Conservation (phyloP, 495 filamentous ascomycete genomes). For the Tuber melanosporum region DNA sequence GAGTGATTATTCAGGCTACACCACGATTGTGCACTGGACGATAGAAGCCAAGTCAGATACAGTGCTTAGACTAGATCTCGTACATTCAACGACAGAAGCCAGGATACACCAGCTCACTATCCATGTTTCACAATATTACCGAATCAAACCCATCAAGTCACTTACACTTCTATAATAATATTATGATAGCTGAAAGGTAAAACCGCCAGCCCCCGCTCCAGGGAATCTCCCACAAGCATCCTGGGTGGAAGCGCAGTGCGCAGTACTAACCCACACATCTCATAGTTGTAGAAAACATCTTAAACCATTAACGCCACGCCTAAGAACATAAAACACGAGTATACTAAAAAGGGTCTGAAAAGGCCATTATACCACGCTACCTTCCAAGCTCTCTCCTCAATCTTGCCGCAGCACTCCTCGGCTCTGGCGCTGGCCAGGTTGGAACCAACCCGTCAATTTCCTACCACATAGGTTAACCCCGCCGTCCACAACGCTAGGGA, state of each 20-base stretch:
- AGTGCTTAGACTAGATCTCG: neutral
- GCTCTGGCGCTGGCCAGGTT: slow-evolving; percentile 69
- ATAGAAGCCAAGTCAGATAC: neutral
- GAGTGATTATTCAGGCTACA: neutral
- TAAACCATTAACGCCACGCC: neutral
- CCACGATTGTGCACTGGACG: neutral
- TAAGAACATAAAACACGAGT: neutral
- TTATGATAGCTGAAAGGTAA: neutral
- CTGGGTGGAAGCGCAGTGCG: neutral
- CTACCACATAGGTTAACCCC: slow-evolving; percentile 17
- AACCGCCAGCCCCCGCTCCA: neutral
- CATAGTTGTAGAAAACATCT: neutral
- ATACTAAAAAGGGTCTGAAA: neutral
- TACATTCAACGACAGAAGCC: neutral
- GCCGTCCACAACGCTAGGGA: neutral
- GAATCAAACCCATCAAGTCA: neutral
- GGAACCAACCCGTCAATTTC: slow-evolving; percentile 73
- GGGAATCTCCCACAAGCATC: neutral
- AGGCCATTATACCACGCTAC: neutral
- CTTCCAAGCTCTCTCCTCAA: slow-evolving; percentile 43
- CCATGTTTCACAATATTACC: neutral
- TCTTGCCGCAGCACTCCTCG: slow-evolving; percentile 64
- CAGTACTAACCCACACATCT: neutral
- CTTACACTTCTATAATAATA: no score
- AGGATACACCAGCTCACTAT: neutral